Evolutionary conservation across 2,329 filamentous ascomycete genomes (phyloP), one percentile per base, ranked within the genome.

Genomic region (Periconia digitata): DNA sequence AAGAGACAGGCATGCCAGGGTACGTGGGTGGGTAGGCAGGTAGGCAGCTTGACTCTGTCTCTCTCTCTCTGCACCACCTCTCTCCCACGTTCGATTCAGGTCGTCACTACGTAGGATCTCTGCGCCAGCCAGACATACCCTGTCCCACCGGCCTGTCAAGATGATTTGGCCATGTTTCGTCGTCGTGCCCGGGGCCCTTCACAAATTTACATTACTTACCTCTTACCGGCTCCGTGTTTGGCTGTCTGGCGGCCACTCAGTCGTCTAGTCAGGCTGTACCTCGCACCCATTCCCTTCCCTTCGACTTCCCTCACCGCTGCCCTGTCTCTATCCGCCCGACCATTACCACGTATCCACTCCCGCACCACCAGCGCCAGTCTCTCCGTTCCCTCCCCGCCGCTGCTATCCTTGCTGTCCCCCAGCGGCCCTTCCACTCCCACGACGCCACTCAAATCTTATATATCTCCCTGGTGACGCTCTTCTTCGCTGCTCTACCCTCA

Each of bases 391-490:
- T 69, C 66, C 65, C 66, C 68, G 64, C 66, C 57, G 58, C 62
- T 49, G 58, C 52, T 43, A 70, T 67, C 67, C 68, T 66, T 70
- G 66, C 49, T 40, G 54, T 55, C 13, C 8, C 16, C 57, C 55
- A 67, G 59, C 60, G 56, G 58, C 42, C 63, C 59, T 66, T 64
- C 66, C 65, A 61, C 63, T 63, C 62, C 57, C 58, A 68, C 60
- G 56, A 60, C 67, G 66, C 68, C 68, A 71, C 68, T 65, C 57
- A 67, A 69, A 70, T 70, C 66, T 69, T 69, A 67, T 70, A 69
- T 70, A 69, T 62, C 60, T 60, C 62, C 12, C 24, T 12, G 57
- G 13, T 63, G 61, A 68, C 65, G 60, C 64, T 64, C 63, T 60
- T 62, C 54, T 60, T 58, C 53, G 61, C 55, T 60, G 55, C 56